These are phyloP conservation scores for Smittium mucronatum DNA, from an alignment of 371 early-diverging fungal genomes.

Conservation along the genomic window DNA sequence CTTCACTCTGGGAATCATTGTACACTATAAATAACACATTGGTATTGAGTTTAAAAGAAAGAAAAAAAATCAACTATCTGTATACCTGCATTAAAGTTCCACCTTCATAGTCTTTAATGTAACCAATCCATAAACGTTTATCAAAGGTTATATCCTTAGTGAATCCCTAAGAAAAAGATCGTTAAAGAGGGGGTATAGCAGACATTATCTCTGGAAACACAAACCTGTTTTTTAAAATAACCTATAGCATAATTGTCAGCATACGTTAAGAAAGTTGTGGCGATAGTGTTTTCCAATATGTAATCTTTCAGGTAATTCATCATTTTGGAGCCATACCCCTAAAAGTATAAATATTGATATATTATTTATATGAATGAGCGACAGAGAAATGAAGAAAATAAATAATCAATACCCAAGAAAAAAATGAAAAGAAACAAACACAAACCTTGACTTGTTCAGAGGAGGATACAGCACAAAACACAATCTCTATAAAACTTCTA, in stretches of 20 bases:
- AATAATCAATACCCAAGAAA: neutral
- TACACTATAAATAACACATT: constrained; percentile 34
- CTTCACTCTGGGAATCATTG: constrained; percentile 46
- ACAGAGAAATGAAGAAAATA: neutral
- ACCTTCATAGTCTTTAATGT: constrained; percentile 99
- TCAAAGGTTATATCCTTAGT: constrained; percentile 90
- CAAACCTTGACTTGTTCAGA: constrained; percentile 89
- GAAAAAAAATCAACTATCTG: neutral
- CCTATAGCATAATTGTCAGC: constrained; percentile 99
- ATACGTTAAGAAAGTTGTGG: constrained; percentile 91
- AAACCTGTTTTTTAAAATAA: constrained; percentile 97
- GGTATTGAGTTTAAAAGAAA: neutral
- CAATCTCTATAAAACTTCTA: constrained; percentile 95
- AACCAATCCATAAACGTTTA: constrained; percentile 89
- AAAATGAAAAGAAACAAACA: constrained; percentile 14
- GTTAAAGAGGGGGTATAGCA: neutral
- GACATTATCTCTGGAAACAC: neutral
- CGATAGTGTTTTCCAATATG: constrained; percentile 50
- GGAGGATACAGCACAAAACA: constrained; percentile 94
- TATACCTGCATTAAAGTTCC: constrained; percentile 95
- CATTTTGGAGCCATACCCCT: constrained; percentile 87
- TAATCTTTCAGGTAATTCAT: constrained; percentile 92
- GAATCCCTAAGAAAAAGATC: constrained; percentile 63
- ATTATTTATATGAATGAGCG: constrained; percentile 1
- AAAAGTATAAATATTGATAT: constrained; percentile 10